Conservation (phyloP, 441 rosid species). For the Corymbia citriodora region DNA sequence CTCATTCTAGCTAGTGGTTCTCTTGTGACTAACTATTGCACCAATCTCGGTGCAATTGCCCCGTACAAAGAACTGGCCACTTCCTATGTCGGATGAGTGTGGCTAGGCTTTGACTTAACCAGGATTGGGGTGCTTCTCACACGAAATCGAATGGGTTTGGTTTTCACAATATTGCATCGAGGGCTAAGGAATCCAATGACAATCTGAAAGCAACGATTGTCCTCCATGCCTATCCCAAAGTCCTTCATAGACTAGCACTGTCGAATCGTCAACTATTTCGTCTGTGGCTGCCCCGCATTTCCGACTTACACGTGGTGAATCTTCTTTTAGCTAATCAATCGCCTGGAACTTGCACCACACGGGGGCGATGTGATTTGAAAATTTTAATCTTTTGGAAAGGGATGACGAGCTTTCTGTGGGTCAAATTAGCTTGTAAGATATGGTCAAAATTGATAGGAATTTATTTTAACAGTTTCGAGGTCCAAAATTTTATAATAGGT, state of each 20-base stretch:
- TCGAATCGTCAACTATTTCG: neutral
- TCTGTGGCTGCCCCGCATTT: neutral
- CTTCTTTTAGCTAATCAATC: neutral
- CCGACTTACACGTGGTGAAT: neutral
- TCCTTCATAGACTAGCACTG: neutral
- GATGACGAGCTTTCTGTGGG: neutral
- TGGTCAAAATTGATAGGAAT: neutral
- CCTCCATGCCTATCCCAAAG: neutral
- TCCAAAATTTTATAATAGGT: neutral
- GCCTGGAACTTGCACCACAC: neutral
- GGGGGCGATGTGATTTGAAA: neutral
- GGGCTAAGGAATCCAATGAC: neutral
- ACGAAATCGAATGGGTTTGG: neutral
- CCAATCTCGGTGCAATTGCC: neutral
- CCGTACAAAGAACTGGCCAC: neutral
- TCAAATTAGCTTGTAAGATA: neutral
- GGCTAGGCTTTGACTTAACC: neutral
- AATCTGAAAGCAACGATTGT: neutral
- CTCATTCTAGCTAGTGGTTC: accelerated
- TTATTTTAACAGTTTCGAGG: neutral
- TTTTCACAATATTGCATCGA: neutral
- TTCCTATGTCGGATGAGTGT: neutral
- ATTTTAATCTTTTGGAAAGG: neutral
- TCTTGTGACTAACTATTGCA: no score
- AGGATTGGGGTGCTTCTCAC: neutral